A percentile compares a stretch with the other conserved stretches of the same genome.
phyloP scores from a whole-genome alignment of 208 protist genomes.

The Phytomonas serpens region DNA sequence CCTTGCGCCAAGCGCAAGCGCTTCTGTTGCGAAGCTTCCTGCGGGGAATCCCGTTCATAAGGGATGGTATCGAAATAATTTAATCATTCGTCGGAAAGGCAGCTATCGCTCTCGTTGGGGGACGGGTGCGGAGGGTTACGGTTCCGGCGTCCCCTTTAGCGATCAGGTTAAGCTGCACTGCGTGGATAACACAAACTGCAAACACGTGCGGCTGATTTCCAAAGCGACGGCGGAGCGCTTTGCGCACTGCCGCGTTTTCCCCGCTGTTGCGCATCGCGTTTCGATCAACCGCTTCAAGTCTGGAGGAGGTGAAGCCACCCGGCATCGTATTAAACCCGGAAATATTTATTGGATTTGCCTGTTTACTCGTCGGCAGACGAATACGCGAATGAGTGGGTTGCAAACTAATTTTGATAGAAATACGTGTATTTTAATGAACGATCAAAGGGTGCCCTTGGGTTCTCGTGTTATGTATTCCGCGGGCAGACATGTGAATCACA shows the following conservation, averaged over 20 bases:
- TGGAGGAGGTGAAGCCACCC: constrained; percentile 44
- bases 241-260: constrained; percentile 82
- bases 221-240: constrained; percentile 83
- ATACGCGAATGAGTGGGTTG: constrained; percentile 82
- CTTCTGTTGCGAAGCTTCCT: constrained; percentile 52
- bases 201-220: constrained; percentile 85
- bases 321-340: constrained; percentile 77
- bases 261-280: constrained; percentile 82
- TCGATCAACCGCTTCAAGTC: constrained; percentile 85
- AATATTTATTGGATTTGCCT: constrained; percentile 88
- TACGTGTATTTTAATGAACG: constrained; percentile 89
- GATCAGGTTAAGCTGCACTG: constrained; percentile 89
- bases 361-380: constrained; percentile 78
- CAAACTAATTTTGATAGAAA: constrained; percentile 90
- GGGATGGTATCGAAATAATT: constrained; percentile 77
- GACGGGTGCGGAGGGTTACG: constrained; percentile 75
- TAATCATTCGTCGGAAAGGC: constrained; percentile 81
- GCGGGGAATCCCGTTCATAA: constrained; percentile 79
- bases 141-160: constrained; percentile 69
- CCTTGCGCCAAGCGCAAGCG: background rate
- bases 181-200: constrained; percentile 91
- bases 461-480: constrained; percentile 90
- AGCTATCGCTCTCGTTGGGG: constrained; percentile 84
- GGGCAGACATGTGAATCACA: constrained; percentile 89
- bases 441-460: constrained; percentile 82